A percentile compares a stretch with the other conserved stretches of the same genome.
These are phyloP conservation scores for Daldinia sp. DNA, from an alignment of 2,329 filamentous ascomycete species.

Conservation along the genomic window DNA sequence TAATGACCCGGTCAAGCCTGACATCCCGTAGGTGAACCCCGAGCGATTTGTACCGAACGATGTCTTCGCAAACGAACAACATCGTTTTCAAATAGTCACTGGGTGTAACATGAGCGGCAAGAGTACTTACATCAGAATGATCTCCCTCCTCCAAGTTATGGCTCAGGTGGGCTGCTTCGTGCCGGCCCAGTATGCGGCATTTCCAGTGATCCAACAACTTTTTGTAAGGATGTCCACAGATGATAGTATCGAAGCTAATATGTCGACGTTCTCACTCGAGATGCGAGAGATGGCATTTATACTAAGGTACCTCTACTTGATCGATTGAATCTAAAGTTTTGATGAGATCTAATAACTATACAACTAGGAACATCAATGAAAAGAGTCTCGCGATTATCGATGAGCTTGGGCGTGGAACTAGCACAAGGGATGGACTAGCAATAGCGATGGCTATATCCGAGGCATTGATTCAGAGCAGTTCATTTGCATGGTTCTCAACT, in stretches of 20 bases:
- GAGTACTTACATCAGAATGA: constrained; percentile 88
- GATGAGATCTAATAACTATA: constrained; percentile 25
- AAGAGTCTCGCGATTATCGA: constrained; percentile 86
- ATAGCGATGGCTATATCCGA: constrained; percentile 93
- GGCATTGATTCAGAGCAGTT: constrained; percentile 79
- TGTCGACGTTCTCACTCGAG: constrained; percentile 92
- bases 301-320: constrained; percentile 69
- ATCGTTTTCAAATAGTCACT: constrained; percentile 90
- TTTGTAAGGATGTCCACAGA: constrained; percentile 89
- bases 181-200: constrained; percentile 82
- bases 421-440: constrained; percentile 84
- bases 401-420: constrained; percentile 90
- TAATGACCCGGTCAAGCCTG: not conserved
- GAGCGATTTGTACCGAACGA: constrained; percentile 86
- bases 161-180: constrained; percentile 92
- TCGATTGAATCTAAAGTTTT: no score
- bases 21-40: constrained; percentile 60
- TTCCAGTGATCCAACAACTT: constrained; percentile 81
- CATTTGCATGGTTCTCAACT: constrained; percentile 90
- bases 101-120: constrained; percentile 99
- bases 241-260: constrained; percentile 87
- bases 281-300: constrained; percentile 98
- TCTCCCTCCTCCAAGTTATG: constrained; percentile 89
- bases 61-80: constrained; percentile 81
- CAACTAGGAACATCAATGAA: constrained; percentile 72